phyloP scores from a whole-genome alignment of 2,329 filamentous ascomycete genomes.

The Harringtonia aguacate region DNA sequence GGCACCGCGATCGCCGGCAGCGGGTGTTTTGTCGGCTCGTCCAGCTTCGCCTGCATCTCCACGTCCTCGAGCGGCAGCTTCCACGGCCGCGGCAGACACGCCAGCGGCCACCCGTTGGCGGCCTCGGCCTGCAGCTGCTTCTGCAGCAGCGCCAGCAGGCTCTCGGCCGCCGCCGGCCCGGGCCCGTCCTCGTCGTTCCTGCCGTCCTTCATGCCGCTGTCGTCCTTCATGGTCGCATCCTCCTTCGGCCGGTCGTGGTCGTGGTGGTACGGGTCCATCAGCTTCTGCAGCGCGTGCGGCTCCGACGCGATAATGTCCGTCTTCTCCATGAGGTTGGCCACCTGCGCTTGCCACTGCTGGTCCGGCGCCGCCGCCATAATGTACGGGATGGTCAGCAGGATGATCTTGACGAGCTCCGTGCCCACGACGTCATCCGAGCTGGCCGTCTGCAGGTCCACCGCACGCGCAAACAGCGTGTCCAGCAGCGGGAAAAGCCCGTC shows the following conservation, averaged over 20 bases:
- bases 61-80: constrained; percentile 50
- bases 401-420: constrained; percentile 91
- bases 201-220: constrained; percentile 1
- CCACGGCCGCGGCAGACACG: constrained; percentile 58
- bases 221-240: not conserved
- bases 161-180: constrained; percentile 51
- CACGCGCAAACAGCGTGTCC: constrained; percentile 80
- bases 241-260: not conserved
- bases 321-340: constrained; percentile 74
- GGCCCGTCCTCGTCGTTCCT: not conserved
- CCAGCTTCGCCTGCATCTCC: constrained; percentile 49
- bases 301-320: constrained; percentile 91
- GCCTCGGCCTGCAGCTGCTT: constrained; percentile 75
- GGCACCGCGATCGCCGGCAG: constrained; percentile 72
- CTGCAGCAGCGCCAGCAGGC: constrained; percentile 72
- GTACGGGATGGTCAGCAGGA: constrained; percentile 89
- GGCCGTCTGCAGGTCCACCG: constrained; percentile 86
- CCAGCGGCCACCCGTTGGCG: constrained; percentile 61
- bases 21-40: constrained; percentile 54
- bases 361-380: constrained; percentile 62
- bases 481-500: constrained; percentile 79
- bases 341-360: constrained; percentile 57
- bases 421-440: constrained; percentile 83
- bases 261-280: constrained; percentile 74
- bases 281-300: constrained; percentile 69